These are phyloP conservation scores for Carex cristatella DNA, from an alignment of 176 grass and related monocot genomes.

Conservation along the genomic window DNA sequence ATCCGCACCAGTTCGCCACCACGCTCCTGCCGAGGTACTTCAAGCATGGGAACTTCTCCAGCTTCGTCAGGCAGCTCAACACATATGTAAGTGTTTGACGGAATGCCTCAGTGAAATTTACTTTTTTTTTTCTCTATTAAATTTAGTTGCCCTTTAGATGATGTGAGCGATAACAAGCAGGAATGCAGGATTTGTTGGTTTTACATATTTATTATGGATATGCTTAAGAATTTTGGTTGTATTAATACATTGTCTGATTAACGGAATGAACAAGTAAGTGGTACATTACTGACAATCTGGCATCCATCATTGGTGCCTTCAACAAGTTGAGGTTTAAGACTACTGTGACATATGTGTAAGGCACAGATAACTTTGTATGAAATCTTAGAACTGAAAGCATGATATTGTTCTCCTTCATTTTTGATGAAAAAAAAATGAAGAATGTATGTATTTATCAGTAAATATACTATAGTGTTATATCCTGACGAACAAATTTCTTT, in stretches of 20 bases:
- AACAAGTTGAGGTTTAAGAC: not conserved
- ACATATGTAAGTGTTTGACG: conserved; percentile 61
- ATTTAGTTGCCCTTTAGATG: conserved; percentile 17
- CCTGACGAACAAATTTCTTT: conserved; percentile 23
- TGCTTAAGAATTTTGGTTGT: not conserved
- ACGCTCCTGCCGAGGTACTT: conserved; percentile 61
- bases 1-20: conserved; percentile 59
- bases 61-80: conserved; percentile 86
- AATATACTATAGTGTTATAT: not conserved
- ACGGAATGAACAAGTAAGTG: not conserved
- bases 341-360: not conserved
- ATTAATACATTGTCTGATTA: not conserved
- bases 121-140: conserved; percentile 23
- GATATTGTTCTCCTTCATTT: not conserved
- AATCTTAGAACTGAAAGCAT: not conserved
- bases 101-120: conserved; percentile 20
- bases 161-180: not conserved
- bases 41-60: conserved; percentile 87
- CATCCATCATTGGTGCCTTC: not conserved
- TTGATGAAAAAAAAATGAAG: not conserved
- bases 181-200: not conserved
- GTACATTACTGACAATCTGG: not conserved
- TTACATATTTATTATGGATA: not conserved
- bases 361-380: not conserved
- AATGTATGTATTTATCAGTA: not conserved